Percentiles rank a stretch among this genome's conserved stretches.
phyloP scores from a whole-genome alignment of 83 land plant genomes.

The Picea abies region DNA sequence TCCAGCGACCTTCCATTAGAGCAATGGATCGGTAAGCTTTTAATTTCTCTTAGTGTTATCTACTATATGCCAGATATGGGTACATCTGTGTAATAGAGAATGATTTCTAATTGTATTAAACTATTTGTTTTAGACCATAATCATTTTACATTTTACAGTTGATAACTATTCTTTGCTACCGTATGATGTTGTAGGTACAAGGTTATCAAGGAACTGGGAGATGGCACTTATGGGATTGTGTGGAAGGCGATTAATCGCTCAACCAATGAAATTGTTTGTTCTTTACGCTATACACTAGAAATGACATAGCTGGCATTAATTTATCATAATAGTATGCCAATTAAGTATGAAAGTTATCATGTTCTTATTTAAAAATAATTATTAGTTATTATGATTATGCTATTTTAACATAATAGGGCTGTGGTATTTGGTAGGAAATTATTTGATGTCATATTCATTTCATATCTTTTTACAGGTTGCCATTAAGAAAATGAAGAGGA shows the following conservation, averaged over 20 bases:
- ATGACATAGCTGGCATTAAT: background rate
- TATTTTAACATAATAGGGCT: background rate
- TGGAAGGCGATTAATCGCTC: too few relatives aligned
- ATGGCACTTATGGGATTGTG: too few relatives aligned
- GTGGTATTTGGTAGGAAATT: background rate
- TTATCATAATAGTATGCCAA: background rate
- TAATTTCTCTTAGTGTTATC: background rate
- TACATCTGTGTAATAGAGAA: background rate
- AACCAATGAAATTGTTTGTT: conserved; percentile 16
- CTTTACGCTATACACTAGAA: background rate
- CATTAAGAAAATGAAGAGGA: too few relatives aligned
- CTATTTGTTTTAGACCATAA: background rate
- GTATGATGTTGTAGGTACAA: conserved; percentile 41
- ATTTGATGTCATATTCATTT: background rate
- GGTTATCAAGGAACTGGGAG: conserved; percentile 36
- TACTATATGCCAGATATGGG: conserved; percentile 1
- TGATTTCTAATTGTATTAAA: background rate
- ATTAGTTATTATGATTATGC: background rate
- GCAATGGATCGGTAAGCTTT: background rate
- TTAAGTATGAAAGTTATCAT: background rate
- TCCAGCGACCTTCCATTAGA: background rate
- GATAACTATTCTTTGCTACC: background rate
- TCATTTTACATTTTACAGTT: background rate
- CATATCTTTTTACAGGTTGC: conserved; percentile 36
- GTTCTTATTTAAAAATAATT: background rate